Percentiles rank a stretch among this genome's conserved stretches.
These are phyloP conservation scores for Aspergillus sp. DNA, from an alignment of 2,329 filamentous ascomycete genomes.

Conservation along the genomic window DNA sequence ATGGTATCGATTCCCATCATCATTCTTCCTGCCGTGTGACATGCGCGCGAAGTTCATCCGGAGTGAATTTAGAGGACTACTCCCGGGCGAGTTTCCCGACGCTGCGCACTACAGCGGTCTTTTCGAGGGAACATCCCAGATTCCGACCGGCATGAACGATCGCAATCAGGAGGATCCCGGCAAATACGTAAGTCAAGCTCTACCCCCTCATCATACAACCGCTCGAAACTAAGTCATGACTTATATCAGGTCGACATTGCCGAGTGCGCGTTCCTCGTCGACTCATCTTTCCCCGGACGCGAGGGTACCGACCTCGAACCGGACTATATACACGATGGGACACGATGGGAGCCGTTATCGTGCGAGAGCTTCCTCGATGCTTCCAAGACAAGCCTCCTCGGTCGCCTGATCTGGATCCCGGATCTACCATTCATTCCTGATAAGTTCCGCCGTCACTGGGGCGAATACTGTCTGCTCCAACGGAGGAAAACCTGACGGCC, in stretches of 20 bases:
- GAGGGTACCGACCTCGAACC: constrained; percentile 69
- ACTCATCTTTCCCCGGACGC: constrained; percentile 72
- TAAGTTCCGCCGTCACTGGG: constrained; percentile 74
- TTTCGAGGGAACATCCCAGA: constrained; percentile 80
- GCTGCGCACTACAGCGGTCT: constrained; percentile 67
- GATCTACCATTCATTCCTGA: constrained; percentile 67
- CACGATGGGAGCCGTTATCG: constrained; percentile 74
- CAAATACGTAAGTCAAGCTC: constrained; percentile 68
- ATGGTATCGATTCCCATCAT: constrained; percentile 96
- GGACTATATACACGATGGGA: constrained; percentile 69
- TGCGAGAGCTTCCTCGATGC: constrained; percentile 82
- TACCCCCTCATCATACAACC: not conserved
- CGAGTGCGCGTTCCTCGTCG: constrained; percentile 79
- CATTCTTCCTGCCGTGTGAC: constrained; percentile 81
- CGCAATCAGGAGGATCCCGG: constrained; percentile 79
- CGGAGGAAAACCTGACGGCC: constrained; percentile 41
- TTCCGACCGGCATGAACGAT: constrained; percentile 86
- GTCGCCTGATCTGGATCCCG: constrained; percentile 80
- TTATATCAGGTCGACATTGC: constrained; percentile 60
- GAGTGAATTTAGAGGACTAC: constrained; percentile 82
- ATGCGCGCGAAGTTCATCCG: constrained; percentile 87
- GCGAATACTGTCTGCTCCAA: constrained; percentile 78
- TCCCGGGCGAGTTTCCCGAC: constrained; percentile 88
- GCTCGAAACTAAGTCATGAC: too few species aligned
- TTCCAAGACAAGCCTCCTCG: constrained; percentile 68